These are phyloP conservation scores for Madurella mycetomatis DNA, from an alignment of 2,329 filamentous ascomycete genomes.

Conservation along the genomic window DNA sequence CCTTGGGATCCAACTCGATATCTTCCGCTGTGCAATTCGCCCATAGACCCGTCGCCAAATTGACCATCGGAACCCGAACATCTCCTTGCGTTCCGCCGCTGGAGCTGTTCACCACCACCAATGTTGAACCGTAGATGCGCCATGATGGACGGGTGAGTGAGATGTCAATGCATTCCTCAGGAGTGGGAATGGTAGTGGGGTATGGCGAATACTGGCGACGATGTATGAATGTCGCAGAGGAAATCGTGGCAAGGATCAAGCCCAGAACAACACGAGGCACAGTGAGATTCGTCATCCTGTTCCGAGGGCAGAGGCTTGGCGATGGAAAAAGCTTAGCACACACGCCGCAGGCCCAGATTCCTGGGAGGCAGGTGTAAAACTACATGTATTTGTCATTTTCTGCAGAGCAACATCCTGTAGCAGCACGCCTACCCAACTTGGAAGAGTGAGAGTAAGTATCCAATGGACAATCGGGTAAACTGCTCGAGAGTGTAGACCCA, in stretches of 20 bases:
- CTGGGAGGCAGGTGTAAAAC: too few species aligned
- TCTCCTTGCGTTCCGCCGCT: slow-evolving; percentile 19
- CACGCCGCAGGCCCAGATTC: too few species aligned
- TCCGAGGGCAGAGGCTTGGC: too few species aligned
- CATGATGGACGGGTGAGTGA: slow-evolving; percentile 19
- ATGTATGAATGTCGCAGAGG: neutral
- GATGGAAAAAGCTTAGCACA: too few species aligned
- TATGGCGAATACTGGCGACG: slow-evolving; percentile 13
- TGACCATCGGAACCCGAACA: slow-evolving; percentile 17
- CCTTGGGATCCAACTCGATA: slow-evolving; percentile 18
- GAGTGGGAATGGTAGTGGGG: slow-evolving; percentile 1
- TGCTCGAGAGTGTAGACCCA: neutral
- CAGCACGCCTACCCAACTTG: too few species aligned
- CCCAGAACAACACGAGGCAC: too few species aligned
- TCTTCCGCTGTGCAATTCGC: slow-evolving; percentile 17
- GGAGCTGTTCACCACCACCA: slow-evolving; percentile 14
- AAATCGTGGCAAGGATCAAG: too few species aligned
- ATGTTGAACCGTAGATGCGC: slow-evolving; percentile 16
- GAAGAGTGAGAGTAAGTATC: too few species aligned
- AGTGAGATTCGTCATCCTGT: too few species aligned
- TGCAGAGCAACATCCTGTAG: too few species aligned
- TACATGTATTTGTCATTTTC: too few species aligned
- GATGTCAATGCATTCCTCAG: slow-evolving; percentile 11
- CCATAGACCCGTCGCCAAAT: slow-evolving; percentile 14
- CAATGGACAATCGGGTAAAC: neutral